A percentile compares a stretch with the other conserved stretches of the same genome.
phyloP scores from a whole-genome alignment of 2,329 filamentous ascomycete genomes.

The Macrophomina pseudophaseolina region DNA sequence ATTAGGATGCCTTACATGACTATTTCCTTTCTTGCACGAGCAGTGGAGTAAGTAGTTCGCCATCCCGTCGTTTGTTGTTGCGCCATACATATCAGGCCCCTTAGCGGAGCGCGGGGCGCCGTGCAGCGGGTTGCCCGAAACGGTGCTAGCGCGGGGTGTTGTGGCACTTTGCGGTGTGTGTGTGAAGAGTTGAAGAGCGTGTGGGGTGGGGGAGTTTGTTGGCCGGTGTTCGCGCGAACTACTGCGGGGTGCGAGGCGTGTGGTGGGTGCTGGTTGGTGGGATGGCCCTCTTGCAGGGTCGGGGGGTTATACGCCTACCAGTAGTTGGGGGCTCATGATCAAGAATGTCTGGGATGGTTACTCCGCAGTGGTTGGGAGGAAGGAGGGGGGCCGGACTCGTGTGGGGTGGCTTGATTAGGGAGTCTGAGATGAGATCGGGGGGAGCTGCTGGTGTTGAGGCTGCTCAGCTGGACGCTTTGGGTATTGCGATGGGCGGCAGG shows the following conservation, averaged over 20 bases:
- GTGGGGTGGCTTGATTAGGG: background rate
- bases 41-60: no score
- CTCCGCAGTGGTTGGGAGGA: background rate
- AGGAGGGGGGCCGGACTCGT: background rate
- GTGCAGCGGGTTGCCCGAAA: slow-evolving; percentile 11
- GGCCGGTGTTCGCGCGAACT: background rate
- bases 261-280: background rate
- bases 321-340: background rate
- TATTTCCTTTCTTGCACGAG: no score
- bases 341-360: background rate
- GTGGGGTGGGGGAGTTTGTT: background rate
- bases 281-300: background rate
- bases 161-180: slow-evolving; percentile 24
- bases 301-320: background rate
- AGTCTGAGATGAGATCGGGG: background rate
- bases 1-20: no score
- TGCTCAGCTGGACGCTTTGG: slow-evolving; percentile 16
- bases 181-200: background rate
- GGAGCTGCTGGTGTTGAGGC: slow-evolving; percentile 16
- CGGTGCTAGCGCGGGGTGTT: slow-evolving; percentile 11
- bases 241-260: background rate
- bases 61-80: background rate
- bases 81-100: background rate
- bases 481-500: background rate
- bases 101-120: background rate